Evolutionary conservation across 345 rosid species (phyloP), one percentile per base, ranked within the genome.

Genomic region (Heritiera littoralis): DNA sequence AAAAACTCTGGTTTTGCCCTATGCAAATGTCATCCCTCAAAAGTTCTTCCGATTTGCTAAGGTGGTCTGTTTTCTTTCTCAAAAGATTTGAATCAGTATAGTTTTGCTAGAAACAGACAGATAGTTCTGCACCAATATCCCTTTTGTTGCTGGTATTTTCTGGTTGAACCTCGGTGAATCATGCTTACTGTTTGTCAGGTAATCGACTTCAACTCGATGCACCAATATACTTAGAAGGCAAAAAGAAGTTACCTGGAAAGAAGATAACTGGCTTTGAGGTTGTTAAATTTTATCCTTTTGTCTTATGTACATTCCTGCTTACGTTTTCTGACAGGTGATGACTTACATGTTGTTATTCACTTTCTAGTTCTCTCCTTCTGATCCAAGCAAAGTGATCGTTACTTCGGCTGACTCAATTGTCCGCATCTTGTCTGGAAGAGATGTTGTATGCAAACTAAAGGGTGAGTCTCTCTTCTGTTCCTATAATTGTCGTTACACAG

Each of bases 261-360:
- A 81, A 88, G 71, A 87, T 88, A 75, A 90, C 90, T 43, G 89
- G 90, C 75, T 90, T 90, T 78, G 85, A 90, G 91, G 92, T 86
- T 30, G 46, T 35, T 65, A 55, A 7, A 14, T 59, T 58, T 35
- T 61, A 0, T 69, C 56, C 74, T 46, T 60, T 68, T 35, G 7
- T 56, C 38, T 6, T 1, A 15, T 51, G 20, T 61, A 12, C 55
- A 73, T 60, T 54, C 4, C 51, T 73, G 40, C 15, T 64, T 45
- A 30, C 46, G 38, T 52, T 64, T 30, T 66, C 69, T 54, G 20
- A 17, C 54, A n/a, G 52, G 23, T 63, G 66, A 76, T 14, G 70
- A 75, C 78, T 74, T 52, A 51, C 67, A 64, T 9, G 10, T 78
- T 30, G 10, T 78, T 32, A 18, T 77, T 72, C 54, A 28, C 60